A percentile compares a stretch with the other conserved stretches of the same genome.
Evolutionary conservation across 768 basidiomycete genomes (phyloP).

Genomic region (Arthromyces matolae): DNA sequence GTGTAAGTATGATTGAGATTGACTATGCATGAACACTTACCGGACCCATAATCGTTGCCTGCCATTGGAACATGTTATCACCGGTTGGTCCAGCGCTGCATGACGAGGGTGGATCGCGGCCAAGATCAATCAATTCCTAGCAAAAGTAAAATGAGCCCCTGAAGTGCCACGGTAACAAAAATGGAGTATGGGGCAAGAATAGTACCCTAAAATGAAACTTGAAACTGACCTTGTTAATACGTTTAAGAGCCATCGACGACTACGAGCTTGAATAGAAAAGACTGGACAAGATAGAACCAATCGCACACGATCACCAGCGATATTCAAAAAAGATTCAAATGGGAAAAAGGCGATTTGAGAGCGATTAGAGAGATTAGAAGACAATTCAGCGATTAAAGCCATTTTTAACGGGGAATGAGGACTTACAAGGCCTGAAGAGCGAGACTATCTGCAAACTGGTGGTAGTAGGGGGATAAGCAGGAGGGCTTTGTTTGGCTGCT

Average conservation of each 20-base stretch:
- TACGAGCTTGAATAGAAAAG: slow-evolving; percentile 27
- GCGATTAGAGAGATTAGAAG: slow-evolving; percentile 25
- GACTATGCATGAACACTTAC: slow-evolving; percentile 48
- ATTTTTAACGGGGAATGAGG: slow-evolving; percentile 2
- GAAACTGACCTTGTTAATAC: slow-evolving; percentile 90
- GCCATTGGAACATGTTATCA: slow-evolving; percentile 99
- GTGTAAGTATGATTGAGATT: slow-evolving; percentile 24
- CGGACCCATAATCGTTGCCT: slow-evolving; percentile 99
- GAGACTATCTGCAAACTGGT: slow-evolving; percentile 32
- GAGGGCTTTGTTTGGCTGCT: slow-evolving; percentile 37
- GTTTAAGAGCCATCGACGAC: slow-evolving; percentile 87
- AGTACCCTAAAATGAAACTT: slow-evolving; percentile 4
- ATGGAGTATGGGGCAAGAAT: slow-evolving; percentile 9
- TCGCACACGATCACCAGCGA: slow-evolving; percentile 42
- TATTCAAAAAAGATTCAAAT: slow-evolving; percentile 18
- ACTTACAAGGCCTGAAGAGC: slow-evolving; percentile 34
- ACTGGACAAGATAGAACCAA: slow-evolving; percentile 29
- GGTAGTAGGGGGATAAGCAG: slow-evolving; percentile 51
- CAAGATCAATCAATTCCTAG: slow-evolving; percentile 98
- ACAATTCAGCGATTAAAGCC: slow-evolving; percentile 16
- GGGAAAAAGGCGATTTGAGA: slow-evolving; percentile 28
- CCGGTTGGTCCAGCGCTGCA: slow-evolving; percentile 98
- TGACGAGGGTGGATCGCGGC: slow-evolving; percentile 98
- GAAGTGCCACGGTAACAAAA: slow-evolving; percentile 6
- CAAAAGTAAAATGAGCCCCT: slow-evolving; percentile 21